A percentile compares a stretch with the other conserved stretches of the same genome.
phyloP scores from a whole-genome alignment of 805 yeast genomes.

The Ogataea zsoltii region DNA sequence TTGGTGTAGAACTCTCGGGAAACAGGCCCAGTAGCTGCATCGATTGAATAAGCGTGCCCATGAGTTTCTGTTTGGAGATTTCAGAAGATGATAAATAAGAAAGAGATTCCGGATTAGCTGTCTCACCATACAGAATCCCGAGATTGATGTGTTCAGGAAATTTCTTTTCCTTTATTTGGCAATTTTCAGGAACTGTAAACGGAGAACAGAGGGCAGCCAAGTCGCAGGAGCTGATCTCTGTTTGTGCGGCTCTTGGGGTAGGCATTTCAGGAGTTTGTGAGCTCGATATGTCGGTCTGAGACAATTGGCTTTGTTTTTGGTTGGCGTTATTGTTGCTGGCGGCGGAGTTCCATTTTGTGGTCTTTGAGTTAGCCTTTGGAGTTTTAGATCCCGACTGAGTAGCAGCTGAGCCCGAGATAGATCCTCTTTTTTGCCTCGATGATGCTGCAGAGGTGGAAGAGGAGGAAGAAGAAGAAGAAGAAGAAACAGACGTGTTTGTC shows the following conservation, averaged over 20 bases:
- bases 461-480: background rate
- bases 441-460: too few relatives aligned
- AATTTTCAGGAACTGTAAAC: slow-evolving; percentile 20
- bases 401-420: background rate
- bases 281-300: background rate
- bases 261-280: background rate
- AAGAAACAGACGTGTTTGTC: background rate
- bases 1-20: slow-evolving; percentile 4
- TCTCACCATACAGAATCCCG: slow-evolving; percentile 14
- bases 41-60: slow-evolving; percentile 11
- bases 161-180: slow-evolving; percentile 11
- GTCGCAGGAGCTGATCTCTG: slow-evolving; percentile 14
- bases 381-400: background rate
- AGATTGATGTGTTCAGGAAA: slow-evolving; percentile 11
- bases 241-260: background rate
- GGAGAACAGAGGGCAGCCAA: slow-evolving; percentile 28
- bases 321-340: background rate
- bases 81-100: slow-evolving; percentile 9
- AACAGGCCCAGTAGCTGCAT: slow-evolving; percentile 15
- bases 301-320: background rate
- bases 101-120: slow-evolving; percentile 3
- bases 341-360: slow-evolving; percentile 1
- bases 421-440: slow-evolving; percentile 1
- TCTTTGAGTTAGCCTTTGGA: background rate
- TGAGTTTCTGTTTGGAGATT: slow-evolving; percentile 11